Conservation (phyloP, 176 grass and related monocot species). For the Coix lacrymajobi region DNA sequence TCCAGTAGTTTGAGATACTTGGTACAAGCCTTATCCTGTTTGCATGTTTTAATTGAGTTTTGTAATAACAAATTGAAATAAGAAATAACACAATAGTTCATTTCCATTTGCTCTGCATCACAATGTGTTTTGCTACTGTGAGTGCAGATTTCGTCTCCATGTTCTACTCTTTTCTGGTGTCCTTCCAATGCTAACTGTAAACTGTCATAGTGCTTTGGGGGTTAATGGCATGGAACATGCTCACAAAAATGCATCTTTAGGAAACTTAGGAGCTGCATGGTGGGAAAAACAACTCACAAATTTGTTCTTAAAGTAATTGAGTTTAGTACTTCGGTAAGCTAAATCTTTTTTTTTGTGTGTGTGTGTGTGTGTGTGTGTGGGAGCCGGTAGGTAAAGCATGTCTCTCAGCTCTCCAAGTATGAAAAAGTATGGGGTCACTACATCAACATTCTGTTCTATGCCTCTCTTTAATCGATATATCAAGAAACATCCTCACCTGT, state of each 20-base stretch:
- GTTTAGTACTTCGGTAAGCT: too few relatives aligned
- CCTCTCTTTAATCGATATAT: constrained; percentile 5
- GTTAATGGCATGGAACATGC: neutral
- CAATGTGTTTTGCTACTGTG: neutral
- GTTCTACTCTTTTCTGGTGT: neutral
- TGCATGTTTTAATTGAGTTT: neutral
- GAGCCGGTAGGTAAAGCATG: neutral
- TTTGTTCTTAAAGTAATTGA: neutral
- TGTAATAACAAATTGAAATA: constrained; percentile 6
- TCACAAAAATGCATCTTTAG: neutral
- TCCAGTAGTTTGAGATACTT: neutral
- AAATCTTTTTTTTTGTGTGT: neutral
- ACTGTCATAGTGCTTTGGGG: neutral
- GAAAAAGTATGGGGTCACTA: neutral
- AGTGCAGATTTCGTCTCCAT: neutral
- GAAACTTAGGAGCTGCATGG: neutral
- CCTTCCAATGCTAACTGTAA: neutral
- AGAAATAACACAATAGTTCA: neutral
- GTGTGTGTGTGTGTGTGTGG: too few relatives aligned
- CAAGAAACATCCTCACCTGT: neutral
- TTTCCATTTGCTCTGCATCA: neutral
- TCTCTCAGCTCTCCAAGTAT: constrained; percentile 3
- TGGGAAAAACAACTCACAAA: neutral
- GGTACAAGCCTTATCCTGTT: neutral
- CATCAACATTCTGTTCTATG: constrained; percentile 7